These are phyloP conservation scores for Monosporascus sp. DNA, from an alignment of 2,329 filamentous ascomycete genomes.

Conservation along the genomic window DNA sequence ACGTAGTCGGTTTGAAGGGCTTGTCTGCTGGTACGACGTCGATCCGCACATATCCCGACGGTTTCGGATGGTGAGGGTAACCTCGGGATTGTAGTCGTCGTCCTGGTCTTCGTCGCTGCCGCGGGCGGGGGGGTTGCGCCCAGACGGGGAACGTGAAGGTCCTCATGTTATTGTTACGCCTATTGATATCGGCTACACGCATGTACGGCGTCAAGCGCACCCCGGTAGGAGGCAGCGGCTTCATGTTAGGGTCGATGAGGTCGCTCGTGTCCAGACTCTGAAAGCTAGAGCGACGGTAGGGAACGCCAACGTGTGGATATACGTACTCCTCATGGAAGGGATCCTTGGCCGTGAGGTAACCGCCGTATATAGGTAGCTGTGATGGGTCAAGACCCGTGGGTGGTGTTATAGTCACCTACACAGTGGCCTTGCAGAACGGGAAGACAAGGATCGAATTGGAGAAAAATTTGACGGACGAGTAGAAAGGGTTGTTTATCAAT, in stretches of 20 bases:
- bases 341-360: slow-evolving; percentile 7
- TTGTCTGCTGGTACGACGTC: not conserved
- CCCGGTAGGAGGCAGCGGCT: not conserved
- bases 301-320: not conserved
- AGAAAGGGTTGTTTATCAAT: too few species aligned
- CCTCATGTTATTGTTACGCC: not conserved
- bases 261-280: not conserved
- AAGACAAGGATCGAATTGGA: too few species aligned
- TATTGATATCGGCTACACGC: not conserved
- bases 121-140: not conserved
- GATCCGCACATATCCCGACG: not conserved
- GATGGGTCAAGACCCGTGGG: slow-evolving; percentile 6
- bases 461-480: too few species aligned
- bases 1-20: not conserved
- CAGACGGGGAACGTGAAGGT: not conserved
- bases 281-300: not conserved
- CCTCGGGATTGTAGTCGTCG: not conserved
- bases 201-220: not conserved
- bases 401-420: slow-evolving; percentile 7
- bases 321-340: not conserved
- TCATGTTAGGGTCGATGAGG: not conserved
- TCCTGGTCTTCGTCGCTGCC: not conserved
- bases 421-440: not conserved
- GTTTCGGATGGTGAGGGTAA: not conserved
- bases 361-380: slow-evolving; percentile 14